Evolutionary conservation across 176 grass and related monocot species (phyloP), one percentile per base, ranked within the genome.

Genomic region (Lolium perenne): DNA sequence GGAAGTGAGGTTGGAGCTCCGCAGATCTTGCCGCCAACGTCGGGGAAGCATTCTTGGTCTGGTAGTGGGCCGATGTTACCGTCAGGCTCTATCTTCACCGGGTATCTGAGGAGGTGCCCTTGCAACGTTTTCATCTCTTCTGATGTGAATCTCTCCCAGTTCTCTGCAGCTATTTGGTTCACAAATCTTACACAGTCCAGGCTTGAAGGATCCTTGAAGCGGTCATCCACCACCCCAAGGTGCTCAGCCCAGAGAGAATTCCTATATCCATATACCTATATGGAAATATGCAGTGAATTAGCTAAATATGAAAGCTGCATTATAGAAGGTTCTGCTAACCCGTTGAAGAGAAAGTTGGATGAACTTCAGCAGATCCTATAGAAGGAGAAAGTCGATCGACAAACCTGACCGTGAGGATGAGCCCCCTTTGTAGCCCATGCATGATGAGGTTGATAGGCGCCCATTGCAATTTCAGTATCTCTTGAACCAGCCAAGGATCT

Each of bases 391-490:
- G 4, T 13, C 5, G 6, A 72, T 76, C 11, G 10, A 82, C 79
- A 10, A 76, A 98, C 96, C 96, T 98, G 96, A 58, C 93, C 96
- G 4, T 67, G 91, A 74, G 96, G 96, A 85, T 95, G 91, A n/a
- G 43, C 22, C 25, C 77, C 76, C 46, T 94, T 91, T 51, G 69
- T 86, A 83, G 86, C 83, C 96, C 96, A 98, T 68, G 93, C 47
- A n/a, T 94, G 53, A 77, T 92, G 88, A 88, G 90, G 92, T 83
- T 98, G 97, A 90, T 98, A 98, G 22, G 97, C 97, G 11, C 97
- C 97, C 97, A 98, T 98, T 45, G 95, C 93, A 54, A 98, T 94
- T 89, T 98, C 95, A 12, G 95, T 98, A 90, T 98, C 95, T 89
- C 95, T 95, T 8, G 95, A 89, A 62, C 95, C 95, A 53, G 89